Evolutionary conservation across 139 green algal species (phyloP).

Genomic region (Ettlia oleoabundans): DNA sequence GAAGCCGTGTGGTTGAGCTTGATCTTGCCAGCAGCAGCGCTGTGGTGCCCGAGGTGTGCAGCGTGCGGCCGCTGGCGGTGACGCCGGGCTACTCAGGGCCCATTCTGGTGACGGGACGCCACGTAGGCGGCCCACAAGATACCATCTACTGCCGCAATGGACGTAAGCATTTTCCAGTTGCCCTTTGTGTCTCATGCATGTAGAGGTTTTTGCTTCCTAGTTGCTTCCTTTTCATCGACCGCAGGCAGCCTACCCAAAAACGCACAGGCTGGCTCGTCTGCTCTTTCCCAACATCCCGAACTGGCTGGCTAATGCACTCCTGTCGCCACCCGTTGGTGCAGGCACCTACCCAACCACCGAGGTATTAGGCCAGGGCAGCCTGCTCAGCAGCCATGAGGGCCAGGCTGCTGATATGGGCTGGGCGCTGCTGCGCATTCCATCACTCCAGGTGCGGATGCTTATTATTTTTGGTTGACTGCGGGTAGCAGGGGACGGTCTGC

Average conservation of each 20-base stretch:
- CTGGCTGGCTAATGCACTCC: no score
- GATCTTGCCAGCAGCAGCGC: not conserved
- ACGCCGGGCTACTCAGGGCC: constrained; percentile 20
- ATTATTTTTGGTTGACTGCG: no score
- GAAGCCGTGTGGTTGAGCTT: not conserved
- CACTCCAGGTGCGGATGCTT: no score
- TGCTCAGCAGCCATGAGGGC: not conserved
- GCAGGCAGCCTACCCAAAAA: no score
- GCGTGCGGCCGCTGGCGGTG: constrained; percentile 34
- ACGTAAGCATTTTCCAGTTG: not conserved
- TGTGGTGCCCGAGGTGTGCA: not conserved
- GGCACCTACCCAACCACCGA: constrained; percentile 9
- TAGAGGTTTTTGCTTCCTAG: not conserved
- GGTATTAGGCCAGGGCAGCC: constrained; percentile 1
- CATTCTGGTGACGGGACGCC: constrained; percentile 9
- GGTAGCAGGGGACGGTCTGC: no score
- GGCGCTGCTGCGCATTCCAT: constrained; percentile 24
- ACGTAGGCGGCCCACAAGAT: constrained; percentile 10
- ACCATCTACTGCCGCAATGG: constrained; percentile 29
- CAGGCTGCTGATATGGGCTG: not conserved
- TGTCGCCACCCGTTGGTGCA: not conserved
- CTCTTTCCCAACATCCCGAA: no score
- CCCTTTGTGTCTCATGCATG: not conserved
- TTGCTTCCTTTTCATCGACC: no score
- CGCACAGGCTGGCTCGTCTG: no score